Base-by-base conservation (phyloP, 2,329 filamentous ascomycete species). In the Cytospora piceicola region DNA sequence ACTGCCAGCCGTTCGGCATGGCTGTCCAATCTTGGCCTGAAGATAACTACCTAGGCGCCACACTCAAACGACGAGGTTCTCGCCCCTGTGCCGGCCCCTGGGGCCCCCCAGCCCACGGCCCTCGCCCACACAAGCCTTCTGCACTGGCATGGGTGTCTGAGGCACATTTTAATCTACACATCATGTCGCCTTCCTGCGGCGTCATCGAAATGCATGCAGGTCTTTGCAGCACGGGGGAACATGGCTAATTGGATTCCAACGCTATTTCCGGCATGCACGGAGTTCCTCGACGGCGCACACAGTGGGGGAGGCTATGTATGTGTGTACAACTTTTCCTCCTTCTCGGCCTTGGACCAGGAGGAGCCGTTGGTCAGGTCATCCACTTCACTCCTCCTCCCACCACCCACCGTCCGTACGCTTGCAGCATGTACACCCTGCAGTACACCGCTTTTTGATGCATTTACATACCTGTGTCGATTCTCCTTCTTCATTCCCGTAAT, bases 401-500 rank as follows among this genome's bases (percentile, higher is more conserved):
- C 39, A 67, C 39, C 63, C 62, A 65, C 62, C 24, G 49, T 49
- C 22, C 55, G 58, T 61, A 57, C 58, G 29, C 58, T 58, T 32
- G 51, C 46, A 59, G 51, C 46, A 59, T 65, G 39, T 64, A 24
- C 63, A 42, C 54, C 49, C 14, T 39, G 51, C 27, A 36, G 36
- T 58, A 66, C 66, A 68, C 66, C 66, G 66, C 66, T 65, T 65
- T 62, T 68, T 64, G 32, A 51, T 46, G 55, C 39, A 42, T 53
- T 62, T 65, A 53, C 46, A 39, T 54, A 34, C 27, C 46, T 20
- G 17, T 42, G 17, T 42, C 49, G n/a, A 20, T 29, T 54, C 17
- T 57, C 15, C 52, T 27, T 52, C 29, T 32, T 52, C 9, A 57
- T 11, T 55, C 36, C 54, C 52, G 39, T 49, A 64, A 57, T 29